A percentile compares a stretch with the other conserved stretches of the same genome.
Conservation (phyloP, 306 rosid genomes). For the Cucumis cinereus region DNA sequence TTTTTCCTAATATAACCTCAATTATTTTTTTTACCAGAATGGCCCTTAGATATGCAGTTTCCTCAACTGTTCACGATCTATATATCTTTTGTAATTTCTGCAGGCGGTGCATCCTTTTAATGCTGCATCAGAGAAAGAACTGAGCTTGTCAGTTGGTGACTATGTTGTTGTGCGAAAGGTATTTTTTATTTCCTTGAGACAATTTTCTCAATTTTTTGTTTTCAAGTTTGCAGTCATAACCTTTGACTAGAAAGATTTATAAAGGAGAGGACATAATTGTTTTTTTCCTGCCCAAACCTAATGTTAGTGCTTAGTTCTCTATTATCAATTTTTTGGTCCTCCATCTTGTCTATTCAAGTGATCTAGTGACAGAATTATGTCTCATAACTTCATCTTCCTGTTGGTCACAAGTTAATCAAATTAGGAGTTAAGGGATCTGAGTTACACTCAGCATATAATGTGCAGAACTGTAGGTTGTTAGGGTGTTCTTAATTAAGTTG, state of each 20-base stretch:
- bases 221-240: neutral
- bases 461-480: neutral
- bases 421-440: neutral
- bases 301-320: neutral
- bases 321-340: neutral
- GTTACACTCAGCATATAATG: neutral
- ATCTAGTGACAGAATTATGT: neutral
- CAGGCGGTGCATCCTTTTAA: constrained; percentile 70
- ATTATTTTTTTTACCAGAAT: neutral
- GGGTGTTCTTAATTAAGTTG: neutral
- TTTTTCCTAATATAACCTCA: neutral
- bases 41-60: neutral
- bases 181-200: constrained; percentile 13
- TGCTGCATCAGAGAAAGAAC: constrained; percentile 74
- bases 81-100: constrained; percentile 9
- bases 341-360: neutral
- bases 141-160: constrained; percentile 81
- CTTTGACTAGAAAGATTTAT: neutral
- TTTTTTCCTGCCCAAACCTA: neutral
- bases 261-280: neutral
- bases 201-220: neutral
- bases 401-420: neutral
- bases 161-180: constrained; percentile 90
- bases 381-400: neutral
- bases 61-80: neutral